Percentiles rank a stretch among this genome's conserved stretches.
Conservation (phyloP, 805 yeast species). For the Jamesozyma gamospora region DNA sequence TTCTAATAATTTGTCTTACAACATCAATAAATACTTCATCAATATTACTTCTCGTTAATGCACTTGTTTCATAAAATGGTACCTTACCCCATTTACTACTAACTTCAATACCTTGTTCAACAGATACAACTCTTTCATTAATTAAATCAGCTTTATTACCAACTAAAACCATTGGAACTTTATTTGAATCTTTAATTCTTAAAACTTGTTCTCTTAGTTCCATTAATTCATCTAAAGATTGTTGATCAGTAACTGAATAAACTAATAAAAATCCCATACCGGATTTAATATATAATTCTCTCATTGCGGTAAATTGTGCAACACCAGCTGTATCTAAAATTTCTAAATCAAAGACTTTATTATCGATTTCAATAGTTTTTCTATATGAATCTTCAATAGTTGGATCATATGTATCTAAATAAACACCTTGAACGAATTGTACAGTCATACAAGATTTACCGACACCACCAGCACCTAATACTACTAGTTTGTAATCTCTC, state of each 20-base stretch:
- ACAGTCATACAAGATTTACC: constrained; percentile 93
- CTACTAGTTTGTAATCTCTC: constrained; percentile 80
- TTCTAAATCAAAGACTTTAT: constrained; percentile 76
- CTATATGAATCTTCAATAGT: constrained; percentile 94
- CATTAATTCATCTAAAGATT: constrained; percentile 66
- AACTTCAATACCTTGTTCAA: constrained; percentile 74
- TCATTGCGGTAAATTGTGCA: constrained; percentile 93
- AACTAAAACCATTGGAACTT: constrained; percentile 79
- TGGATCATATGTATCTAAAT: constrained; percentile 88
- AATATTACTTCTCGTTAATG: constrained; percentile 81
- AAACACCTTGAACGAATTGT: constrained; percentile 83
- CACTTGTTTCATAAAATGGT: constrained; percentile 88
- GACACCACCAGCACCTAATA: constrained; percentile 94
- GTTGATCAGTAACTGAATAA: constrained; percentile 70
- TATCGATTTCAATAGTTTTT: constrained; percentile 81
- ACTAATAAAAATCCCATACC: constrained; percentile 87
- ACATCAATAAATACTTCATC: constrained; percentile 85
- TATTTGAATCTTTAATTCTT: constrained; percentile 64
- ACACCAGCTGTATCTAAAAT: constrained; percentile 88
- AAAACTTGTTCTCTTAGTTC: constrained; percentile 77
- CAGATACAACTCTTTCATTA: constrained; percentile 61
- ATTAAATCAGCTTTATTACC: constrained; percentile 87
- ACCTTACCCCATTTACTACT: constrained; percentile 82
- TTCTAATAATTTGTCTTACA: constrained; percentile 66
- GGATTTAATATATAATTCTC: constrained; percentile 77